Percentiles rank a stretch among this genome's conserved stretches.
phyloP scores from a whole-genome alignment of 371 early-diverging fungal species.

The Thermomucor indicae-seudaticae region DNA sequence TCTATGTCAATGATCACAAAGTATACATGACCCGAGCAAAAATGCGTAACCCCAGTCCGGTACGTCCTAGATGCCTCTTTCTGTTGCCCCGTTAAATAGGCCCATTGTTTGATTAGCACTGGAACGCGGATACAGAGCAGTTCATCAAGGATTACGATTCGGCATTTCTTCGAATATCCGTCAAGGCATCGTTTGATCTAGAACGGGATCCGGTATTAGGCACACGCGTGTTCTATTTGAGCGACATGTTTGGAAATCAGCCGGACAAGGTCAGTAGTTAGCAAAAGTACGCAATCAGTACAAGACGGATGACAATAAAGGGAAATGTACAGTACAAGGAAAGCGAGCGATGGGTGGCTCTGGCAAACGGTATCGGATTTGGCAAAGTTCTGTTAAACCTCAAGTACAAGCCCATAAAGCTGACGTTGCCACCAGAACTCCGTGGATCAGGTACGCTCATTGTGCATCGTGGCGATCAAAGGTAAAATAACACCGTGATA shows the following conservation, averaged over 20 bases:
- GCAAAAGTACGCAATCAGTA: too few relatives aligned
- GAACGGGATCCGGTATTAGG: slow-evolving; percentile 36
- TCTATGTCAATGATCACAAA: slow-evolving; percentile 30
- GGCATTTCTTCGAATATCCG: slow-evolving; percentile 22
- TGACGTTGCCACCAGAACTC: slow-evolving; percentile 17
- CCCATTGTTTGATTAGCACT: slow-evolving; percentile 13
- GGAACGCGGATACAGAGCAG: slow-evolving; percentile 29
- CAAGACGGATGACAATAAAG: not conserved
- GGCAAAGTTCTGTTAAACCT: slow-evolving; percentile 22
- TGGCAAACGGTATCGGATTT: slow-evolving; percentile 30
- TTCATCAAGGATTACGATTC: slow-evolving; percentile 24
- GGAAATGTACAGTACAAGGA: slow-evolving; percentile 17
- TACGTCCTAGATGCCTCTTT: slow-evolving; percentile 1
- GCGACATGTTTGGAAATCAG: slow-evolving; percentile 17
- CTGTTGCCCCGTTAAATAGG: not conserved
- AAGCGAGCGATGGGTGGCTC: slow-evolving; percentile 22
- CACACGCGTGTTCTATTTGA: slow-evolving; percentile 17
- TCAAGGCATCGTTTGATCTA: slow-evolving; percentile 22
- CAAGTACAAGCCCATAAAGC: slow-evolving; percentile 29
- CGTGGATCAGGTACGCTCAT: too few relatives aligned
- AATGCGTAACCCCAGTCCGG: slow-evolving; percentile 22
- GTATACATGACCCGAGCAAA: slow-evolving; percentile 23
- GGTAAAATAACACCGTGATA: too few relatives aligned
- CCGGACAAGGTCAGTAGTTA: slow-evolving; percentile 14
- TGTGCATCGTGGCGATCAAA: too few relatives aligned